A percentile compares a stretch with the other conserved stretches of the same genome.
phyloP scores from a whole-genome alignment of 208 protist species.

The Acanthamoeba quina region DNA sequence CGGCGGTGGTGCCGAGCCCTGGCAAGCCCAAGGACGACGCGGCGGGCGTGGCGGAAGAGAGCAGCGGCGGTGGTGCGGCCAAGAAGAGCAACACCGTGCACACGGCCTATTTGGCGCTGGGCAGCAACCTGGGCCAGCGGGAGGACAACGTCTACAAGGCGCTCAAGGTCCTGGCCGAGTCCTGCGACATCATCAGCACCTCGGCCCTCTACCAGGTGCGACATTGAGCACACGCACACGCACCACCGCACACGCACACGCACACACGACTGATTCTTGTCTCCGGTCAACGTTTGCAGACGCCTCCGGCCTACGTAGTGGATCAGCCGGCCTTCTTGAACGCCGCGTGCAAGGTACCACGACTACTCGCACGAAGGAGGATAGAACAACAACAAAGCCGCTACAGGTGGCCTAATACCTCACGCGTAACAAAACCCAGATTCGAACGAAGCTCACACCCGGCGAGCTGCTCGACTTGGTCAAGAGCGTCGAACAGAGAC shows the following conservation, averaged over 20 bases:
- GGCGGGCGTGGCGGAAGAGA: neutral
- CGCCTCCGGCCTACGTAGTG: conserved; percentile 70
- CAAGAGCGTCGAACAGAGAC: conserved; percentile 50
- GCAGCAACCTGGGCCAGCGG: conserved; percentile 59
- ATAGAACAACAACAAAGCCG: neutral
- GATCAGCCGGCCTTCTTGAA: conserved; percentile 79
- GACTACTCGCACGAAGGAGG: neutral
- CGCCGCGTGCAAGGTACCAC: conserved; percentile 71
- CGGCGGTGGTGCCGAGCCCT: neutral
- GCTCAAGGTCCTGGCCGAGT: conserved; percentile 43
- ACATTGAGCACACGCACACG: neutral
- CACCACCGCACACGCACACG: neutral
- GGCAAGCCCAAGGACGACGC: neutral
- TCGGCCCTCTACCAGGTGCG: conserved; percentile 56
- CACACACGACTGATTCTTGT: neutral
- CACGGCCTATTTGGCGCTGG: conserved; percentile 48
- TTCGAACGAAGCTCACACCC: conserved; percentile 44
- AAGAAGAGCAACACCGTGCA: conserved; percentile 8
- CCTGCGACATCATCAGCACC: conserved; percentile 38
- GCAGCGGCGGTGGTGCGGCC: neutral
- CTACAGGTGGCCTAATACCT: too few relatives aligned
- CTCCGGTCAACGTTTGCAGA: conserved; percentile 2
- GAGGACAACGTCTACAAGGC: conserved; percentile 71
- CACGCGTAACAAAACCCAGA: neutral
- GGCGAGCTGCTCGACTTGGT: conserved; percentile 56